Conservation (phyloP, 169 alveolate species). For the Cryptosporidium ubiquitum region DNA sequence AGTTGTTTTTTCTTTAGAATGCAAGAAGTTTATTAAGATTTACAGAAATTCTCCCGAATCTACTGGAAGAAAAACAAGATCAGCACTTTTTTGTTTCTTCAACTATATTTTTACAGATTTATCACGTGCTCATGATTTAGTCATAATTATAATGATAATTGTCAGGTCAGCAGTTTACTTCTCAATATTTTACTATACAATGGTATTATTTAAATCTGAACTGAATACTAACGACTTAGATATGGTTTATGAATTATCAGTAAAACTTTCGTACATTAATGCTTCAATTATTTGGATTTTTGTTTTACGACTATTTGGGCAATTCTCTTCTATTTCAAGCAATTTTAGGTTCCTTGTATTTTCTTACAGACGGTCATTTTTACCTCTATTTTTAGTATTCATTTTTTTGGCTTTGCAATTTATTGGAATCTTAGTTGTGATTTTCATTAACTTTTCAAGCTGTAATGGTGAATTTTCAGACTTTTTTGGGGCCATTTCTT, state of each 20-base stretch:
- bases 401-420: conserved; percentile 2
- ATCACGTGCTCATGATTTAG: conserved; percentile 23
- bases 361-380: not conserved
- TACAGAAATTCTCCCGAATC: conserved; percentile 43
- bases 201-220: not conserved
- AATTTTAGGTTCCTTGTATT: conserved; percentile 22
- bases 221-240: conserved; percentile 7
- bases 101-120: conserved; percentile 46
- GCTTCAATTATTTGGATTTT: conserved; percentile 39
- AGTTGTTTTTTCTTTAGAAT: conserved; percentile 40
- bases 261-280: conserved; percentile 11
- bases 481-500: not conserved
- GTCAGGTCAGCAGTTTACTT: conserved; percentile 9
- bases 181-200: conserved; percentile 18
- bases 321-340: conserved; percentile 25
- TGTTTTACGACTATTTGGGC: conserved; percentile 25
- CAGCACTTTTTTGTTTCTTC: conserved; percentile 36
- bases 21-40: conserved; percentile 29
- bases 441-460: conserved; percentile 44
- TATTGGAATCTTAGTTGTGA: conserved; percentile 36
- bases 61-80: conserved; percentile 27
- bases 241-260: conserved; percentile 7
- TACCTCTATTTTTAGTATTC: conserved; percentile 26
- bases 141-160: conserved; percentile 34
- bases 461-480: conserved; percentile 21